These are phyloP conservation scores for Phragmites australis DNA, from an alignment of 176 grass and related monocot genomes.

Conservation along the genomic window DNA sequence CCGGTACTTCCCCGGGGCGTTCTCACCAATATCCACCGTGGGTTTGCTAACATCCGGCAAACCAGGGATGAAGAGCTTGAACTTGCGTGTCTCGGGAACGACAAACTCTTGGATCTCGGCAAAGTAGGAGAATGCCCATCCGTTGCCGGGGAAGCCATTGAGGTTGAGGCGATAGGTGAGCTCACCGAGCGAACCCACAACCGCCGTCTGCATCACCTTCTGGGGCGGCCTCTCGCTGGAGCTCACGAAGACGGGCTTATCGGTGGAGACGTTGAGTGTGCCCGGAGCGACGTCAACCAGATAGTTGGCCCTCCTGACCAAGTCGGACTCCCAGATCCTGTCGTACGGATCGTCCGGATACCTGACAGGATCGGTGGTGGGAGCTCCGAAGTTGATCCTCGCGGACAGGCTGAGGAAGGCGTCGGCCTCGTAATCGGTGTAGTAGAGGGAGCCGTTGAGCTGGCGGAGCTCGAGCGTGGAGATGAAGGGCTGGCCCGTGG, in stretches of 20 bases:
- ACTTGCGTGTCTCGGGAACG: constrained; percentile 62
- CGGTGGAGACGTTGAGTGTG: constrained; percentile 70
- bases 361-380: constrained; percentile 54
- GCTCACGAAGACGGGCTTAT: constrained; percentile 50
- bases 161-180: constrained; percentile 86
- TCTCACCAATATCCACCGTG: constrained; percentile 76
- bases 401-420: constrained; percentile 64
- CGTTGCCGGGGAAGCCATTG: constrained; percentile 65
- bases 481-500: constrained; percentile 69
- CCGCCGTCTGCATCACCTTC: constrained; percentile 95
- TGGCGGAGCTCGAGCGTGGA: constrained; percentile 71
- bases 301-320: constrained; percentile 69
- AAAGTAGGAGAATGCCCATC: constrained; percentile 86
- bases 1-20: constrained; percentile 80
- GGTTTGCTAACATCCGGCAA: constrained; percentile 66
- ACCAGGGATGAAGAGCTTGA: constrained; percentile 79
- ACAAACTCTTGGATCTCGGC: constrained; percentile 79
- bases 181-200: constrained; percentile 64
- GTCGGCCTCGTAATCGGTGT: constrained; percentile 59
- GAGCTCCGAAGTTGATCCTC: constrained; percentile 80
- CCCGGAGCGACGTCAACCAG: constrained; percentile 82
- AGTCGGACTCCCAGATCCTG: constrained; percentile 92
- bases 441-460: constrained; percentile 77
- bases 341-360: constrained; percentile 93
- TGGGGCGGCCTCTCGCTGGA: constrained; percentile 61